Percentiles rank a stretch among this genome's conserved stretches.
These are phyloP conservation scores for Epipyxis sp. DNA, from an alignment of 108 stramenopile genomes.

Conservation along the genomic window DNA sequence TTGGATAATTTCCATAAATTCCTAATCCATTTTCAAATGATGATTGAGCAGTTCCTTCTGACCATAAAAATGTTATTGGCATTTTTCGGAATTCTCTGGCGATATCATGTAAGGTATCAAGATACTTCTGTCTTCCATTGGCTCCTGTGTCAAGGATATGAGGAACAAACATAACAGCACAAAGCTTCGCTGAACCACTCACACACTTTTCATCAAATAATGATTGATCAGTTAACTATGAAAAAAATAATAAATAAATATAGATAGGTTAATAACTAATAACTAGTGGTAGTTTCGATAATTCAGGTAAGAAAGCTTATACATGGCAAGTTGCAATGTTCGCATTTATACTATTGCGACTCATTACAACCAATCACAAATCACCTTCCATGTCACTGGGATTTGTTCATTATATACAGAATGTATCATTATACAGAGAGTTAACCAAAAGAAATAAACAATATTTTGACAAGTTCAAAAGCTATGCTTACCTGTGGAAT, in stretches of 20 bases:
- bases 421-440: too few species aligned
- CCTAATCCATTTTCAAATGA: slow-evolving; percentile 35
- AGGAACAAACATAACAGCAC: slow-evolving; percentile 40
- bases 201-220: slow-evolving; percentile 8
- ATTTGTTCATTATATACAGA: too few species aligned
- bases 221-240: too few species aligned
- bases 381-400: too few species aligned
- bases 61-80: slow-evolving; percentile 38
- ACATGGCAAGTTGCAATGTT: too few species aligned
- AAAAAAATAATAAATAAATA: too few species aligned
- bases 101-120: slow-evolving; percentile 55
- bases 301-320: slow-evolving; percentile 63
- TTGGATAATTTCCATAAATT: slow-evolving; percentile 28
- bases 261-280: slow-evolving; percentile 48
- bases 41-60: slow-evolving; percentile 35
- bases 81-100: slow-evolving; percentile 29
- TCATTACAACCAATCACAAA: too few species aligned
- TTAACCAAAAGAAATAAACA: too few species aligned
- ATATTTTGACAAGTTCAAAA: too few species aligned
- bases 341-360: too few species aligned
- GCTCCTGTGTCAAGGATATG: slow-evolving; percentile 54
- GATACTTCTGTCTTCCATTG: slow-evolving; percentile 50
- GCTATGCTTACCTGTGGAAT: slow-evolving; percentile 59
- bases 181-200: slow-evolving; percentile 4
- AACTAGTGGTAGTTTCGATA: slow-evolving; percentile 60